A percentile compares a stretch with the other conserved stretches of the same genome.
phyloP scores from a whole-genome alignment of 805 yeast genomes.

The Kodamaea neixiangensis region DNA sequence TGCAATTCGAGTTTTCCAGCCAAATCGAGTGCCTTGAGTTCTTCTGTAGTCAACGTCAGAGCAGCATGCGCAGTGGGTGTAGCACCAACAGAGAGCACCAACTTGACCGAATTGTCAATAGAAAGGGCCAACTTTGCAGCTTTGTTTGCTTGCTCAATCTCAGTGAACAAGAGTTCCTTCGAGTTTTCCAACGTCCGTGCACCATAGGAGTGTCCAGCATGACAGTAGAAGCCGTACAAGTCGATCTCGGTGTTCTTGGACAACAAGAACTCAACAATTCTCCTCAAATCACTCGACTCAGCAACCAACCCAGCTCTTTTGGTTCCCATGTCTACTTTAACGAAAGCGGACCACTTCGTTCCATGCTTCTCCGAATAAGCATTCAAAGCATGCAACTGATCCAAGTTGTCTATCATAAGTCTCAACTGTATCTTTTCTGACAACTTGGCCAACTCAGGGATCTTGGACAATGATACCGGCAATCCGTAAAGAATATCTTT shows the following conservation, averaged over 20 bases:
- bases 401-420: slow-evolving; percentile 61
- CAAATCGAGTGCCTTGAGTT: slow-evolving; percentile 19
- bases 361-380: slow-evolving; percentile 32
- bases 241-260: slow-evolving; percentile 25
- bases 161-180: slow-evolving; percentile 50
- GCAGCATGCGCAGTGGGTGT: slow-evolving; percentile 78
- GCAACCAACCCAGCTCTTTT: slow-evolving; percentile 60
- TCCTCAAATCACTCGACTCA: slow-evolving; percentile 36
- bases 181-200: slow-evolving; percentile 50
- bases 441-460: slow-evolving; percentile 50
- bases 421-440: slow-evolving; percentile 46
- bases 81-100: slow-evolving; percentile 73
- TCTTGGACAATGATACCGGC: slow-evolving; percentile 47
- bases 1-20: slow-evolving; percentile 62
- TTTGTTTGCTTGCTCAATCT: slow-evolving; percentile 54
- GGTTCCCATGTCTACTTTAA: slow-evolving; percentile 73
- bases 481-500: slow-evolving; percentile 40
- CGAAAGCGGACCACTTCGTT: slow-evolving; percentile 59
- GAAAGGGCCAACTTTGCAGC: slow-evolving; percentile 47
- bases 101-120: slow-evolving; percentile 36
- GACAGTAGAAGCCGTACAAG: slow-evolving; percentile 72
- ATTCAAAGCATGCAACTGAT: slow-evolving; percentile 53
- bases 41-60: slow-evolving; percentile 24
- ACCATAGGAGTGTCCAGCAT: slow-evolving; percentile 75
- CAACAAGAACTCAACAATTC: slow-evolving; percentile 34